A percentile compares a stretch with the other conserved stretches of the same genome.
Conservation (phyloP, 2,329 filamentous ascomycete genomes). For the Didymella pinodella region DNA sequence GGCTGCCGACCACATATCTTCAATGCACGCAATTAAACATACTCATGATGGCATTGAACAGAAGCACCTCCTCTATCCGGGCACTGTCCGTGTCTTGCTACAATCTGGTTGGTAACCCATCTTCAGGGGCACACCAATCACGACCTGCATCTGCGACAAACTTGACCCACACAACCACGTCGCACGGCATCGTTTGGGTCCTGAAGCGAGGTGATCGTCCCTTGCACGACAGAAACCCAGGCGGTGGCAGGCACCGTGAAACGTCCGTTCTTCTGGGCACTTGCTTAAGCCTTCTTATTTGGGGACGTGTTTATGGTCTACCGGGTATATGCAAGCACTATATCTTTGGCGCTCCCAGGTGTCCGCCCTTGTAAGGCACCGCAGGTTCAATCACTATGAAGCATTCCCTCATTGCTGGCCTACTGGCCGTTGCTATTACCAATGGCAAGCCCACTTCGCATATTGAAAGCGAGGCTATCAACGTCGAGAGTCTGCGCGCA, state of each 20-base stretch:
- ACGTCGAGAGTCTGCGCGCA: slow-evolving; percentile 42
- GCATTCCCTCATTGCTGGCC: slow-evolving; percentile 41
- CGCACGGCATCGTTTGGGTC: slow-evolving; percentile 18
- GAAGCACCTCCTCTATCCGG: slow-evolving; percentile 12
- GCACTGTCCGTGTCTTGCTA: slow-evolving; percentile 9
- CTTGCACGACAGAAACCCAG: slow-evolving; percentile 13
- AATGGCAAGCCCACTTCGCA: slow-evolving; percentile 39
- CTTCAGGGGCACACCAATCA: slow-evolving; percentile 19
- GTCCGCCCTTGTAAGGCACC: not conserved
- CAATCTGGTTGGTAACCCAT: slow-evolving; percentile 7
- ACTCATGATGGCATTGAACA: slow-evolving; percentile 9
- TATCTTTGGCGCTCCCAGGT: slow-evolving; percentile 7
- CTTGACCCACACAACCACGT: slow-evolving; percentile 17
- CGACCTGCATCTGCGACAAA: not conserved
- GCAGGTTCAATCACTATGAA: slow-evolving; percentile 33
- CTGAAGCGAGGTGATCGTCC: slow-evolving; percentile 20
- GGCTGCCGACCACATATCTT: not conserved
- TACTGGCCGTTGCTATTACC: slow-evolving; percentile 43
- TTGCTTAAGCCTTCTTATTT: slow-evolving; percentile 27
- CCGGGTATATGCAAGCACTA: slow-evolving; percentile 12
- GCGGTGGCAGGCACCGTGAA: slow-evolving; percentile 8
- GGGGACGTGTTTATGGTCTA: slow-evolving; percentile 28
- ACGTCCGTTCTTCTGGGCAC: slow-evolving; percentile 15
- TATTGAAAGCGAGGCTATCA: slow-evolving; percentile 34
- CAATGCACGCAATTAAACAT: slow-evolving; percentile 1